These are phyloP conservation scores for Batrachochytrium dendrobatidis DNA, from an alignment of 371 early-diverging fungal genomes.

Conservation along the genomic window DNA sequence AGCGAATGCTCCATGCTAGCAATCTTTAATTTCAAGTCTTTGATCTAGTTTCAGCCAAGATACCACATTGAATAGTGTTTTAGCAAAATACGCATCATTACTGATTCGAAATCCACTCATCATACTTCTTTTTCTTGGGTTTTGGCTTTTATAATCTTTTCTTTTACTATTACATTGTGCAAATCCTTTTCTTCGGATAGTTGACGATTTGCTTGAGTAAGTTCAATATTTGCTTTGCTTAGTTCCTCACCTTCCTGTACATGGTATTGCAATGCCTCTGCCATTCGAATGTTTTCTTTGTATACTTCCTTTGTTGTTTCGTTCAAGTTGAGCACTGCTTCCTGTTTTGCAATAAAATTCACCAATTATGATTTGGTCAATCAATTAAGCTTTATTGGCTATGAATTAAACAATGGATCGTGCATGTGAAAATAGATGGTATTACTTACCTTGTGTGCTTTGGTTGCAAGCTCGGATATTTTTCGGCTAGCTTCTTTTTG, in stretches of 20 bases:
- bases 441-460: slow-evolving; percentile 35
- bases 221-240: slow-evolving; percentile 25
- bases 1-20: slow-evolving; percentile 43
- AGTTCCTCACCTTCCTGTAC: slow-evolving; percentile 43
- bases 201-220: slow-evolving; percentile 23
- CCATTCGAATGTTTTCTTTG: slow-evolving; percentile 45
- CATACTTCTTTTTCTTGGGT: slow-evolving; percentile 37
- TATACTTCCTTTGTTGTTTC: slow-evolving; percentile 48
- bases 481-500: slow-evolving; percentile 47
- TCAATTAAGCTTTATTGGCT: not conserved
- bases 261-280: slow-evolving; percentile 43
- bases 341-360: slow-evolving; percentile 23
- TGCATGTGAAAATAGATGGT: not conserved
- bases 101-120: not conserved
- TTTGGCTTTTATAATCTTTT: slow-evolving; percentile 44
- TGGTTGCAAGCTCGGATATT: slow-evolving; percentile 44
- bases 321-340: slow-evolving; percentile 42
- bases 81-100: not conserved
- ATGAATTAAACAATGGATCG: not conserved
- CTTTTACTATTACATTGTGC: slow-evolving; percentile 45
- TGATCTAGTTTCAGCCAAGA: slow-evolving; percentile 24
- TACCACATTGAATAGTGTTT: not conserved
- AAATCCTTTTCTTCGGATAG: slow-evolving; percentile 43
- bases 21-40: slow-evolving; percentile 38
- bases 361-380: no score